Conservation (phyloP, 345 rosid species). For the Citrus inodora region DNA sequence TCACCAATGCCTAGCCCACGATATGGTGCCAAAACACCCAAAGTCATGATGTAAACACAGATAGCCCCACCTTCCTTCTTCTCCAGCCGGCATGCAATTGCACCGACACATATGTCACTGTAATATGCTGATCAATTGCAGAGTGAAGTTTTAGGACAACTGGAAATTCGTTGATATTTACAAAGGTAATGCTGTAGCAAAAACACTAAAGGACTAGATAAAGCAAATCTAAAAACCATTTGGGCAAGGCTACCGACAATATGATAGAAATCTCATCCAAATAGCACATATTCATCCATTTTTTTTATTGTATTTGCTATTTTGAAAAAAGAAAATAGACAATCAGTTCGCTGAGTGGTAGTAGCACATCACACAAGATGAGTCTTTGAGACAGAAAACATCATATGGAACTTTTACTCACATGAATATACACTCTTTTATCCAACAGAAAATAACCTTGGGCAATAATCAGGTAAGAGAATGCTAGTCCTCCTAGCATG, state of each 20-base stretch:
- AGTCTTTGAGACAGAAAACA: background rate
- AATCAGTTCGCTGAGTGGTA: background rate
- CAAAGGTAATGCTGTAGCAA: background rate
- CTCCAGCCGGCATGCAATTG: constrained; percentile 94
- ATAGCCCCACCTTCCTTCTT: constrained; percentile 76
- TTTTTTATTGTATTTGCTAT: background rate
- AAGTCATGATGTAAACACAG: constrained; percentile 90
- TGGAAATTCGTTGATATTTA: background rate
- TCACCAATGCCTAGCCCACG: constrained; percentile 93
- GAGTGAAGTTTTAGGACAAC: constrained; percentile 3
- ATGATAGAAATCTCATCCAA: background rate
- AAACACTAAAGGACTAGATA: background rate
- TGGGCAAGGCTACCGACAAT: background rate
- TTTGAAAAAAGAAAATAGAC: background rate
- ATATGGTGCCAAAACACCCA: constrained; percentile 96
- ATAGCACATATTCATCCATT: too few species aligned
- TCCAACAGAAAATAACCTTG: background rate
- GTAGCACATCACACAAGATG: background rate
- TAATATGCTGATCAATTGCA: constrained; percentile 61
- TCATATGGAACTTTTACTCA: background rate
- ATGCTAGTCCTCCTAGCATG: background rate
- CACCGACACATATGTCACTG: constrained; percentile 93
- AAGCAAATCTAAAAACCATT: background rate
- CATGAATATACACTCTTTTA: background rate
- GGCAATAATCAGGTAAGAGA: background rate